A percentile compares a stretch with the other conserved stretches of the same genome.
Conservation (phyloP, 2,329 filamentous ascomycete genomes). For the Amylocarpus encephaloides region DNA sequence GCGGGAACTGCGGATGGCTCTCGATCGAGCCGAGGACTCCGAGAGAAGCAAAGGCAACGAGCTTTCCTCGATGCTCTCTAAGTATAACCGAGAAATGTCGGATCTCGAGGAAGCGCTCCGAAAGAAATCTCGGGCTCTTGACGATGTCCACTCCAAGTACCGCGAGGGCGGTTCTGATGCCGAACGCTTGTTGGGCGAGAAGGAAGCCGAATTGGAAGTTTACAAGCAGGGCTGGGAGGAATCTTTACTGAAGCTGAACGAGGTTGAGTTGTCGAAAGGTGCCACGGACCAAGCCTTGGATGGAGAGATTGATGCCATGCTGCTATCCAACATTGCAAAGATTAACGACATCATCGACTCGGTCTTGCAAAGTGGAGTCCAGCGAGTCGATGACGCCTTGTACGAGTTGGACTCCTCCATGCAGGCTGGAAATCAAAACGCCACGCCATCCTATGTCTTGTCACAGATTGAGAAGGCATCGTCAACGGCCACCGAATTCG, state of each 20-base stretch:
- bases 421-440: constrained; percentile 98
- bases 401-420: constrained; percentile 97
- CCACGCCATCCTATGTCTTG: constrained; percentile 86
- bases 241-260: constrained; percentile 85
- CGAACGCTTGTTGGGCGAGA: constrained; percentile 78
- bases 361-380: constrained; percentile 85
- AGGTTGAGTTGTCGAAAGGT: constrained; percentile 69
- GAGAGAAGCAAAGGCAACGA: constrained; percentile 93
- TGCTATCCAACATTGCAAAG: constrained; percentile 81
- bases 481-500: constrained; percentile 91
- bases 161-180: constrained; percentile 79
- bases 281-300: constrained; percentile 77
- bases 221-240: constrained; percentile 98
- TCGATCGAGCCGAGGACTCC: constrained; percentile 85
- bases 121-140: constrained; percentile 80
- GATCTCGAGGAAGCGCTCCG: constrained; percentile 89
- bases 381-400: constrained; percentile 89
- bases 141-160: constrained; percentile 73
- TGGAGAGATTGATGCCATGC: constrained; percentile 82
- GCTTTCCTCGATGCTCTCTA: constrained; percentile 85
- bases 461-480: constrained; percentile 98
- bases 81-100: constrained; percentile 95
- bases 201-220: constrained; percentile 95
- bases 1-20: constrained; percentile 84
- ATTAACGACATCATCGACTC: constrained; percentile 98